These are phyloP conservation scores for Acer yangbiense DNA, from an alignment of 345 rosid genomes.

Conservation along the genomic window DNA sequence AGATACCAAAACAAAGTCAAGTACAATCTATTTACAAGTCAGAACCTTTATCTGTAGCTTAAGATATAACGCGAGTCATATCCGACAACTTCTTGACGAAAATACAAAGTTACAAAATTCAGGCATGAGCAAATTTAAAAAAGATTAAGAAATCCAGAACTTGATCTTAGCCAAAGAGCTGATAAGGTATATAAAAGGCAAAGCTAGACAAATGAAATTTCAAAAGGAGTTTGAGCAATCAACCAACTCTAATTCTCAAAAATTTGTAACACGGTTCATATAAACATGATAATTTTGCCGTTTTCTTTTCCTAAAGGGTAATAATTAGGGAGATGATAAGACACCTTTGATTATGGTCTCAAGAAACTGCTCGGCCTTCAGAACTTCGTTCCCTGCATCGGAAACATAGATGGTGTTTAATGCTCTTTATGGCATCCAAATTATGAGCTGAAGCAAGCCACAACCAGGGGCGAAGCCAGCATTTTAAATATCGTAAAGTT, in stretches of 20 bases:
- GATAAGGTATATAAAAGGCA: not conserved
- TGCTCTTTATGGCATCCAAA: slow-evolving; percentile 5
- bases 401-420: slow-evolving; percentile 3
- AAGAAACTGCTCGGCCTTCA: slow-evolving; percentile 74
- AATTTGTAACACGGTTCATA: not conserved
- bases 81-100: too few species aligned
- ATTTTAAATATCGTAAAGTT: too few species aligned
- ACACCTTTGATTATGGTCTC: slow-evolving; percentile 78
- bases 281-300: not conserved
- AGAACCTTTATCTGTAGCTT: not conserved
- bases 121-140: not conserved
- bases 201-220: not conserved
- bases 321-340: not conserved
- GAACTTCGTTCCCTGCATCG: slow-evolving; percentile 64
- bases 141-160: slow-evolving; percentile 3
- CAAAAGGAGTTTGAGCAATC: not conserved
- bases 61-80: too few species aligned
- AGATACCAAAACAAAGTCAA: not conserved
- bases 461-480: not conserved
- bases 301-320: not conserved
- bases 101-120: too few species aligned
- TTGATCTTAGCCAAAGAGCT: not conserved
- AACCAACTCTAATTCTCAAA: not conserved
- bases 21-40: not conserved
- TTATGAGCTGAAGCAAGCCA: slow-evolving; percentile 6